Base-by-base conservation (phyloP, 2,329 filamentous ascomycete species). In the Fusarium keratoplasticum region DNA sequence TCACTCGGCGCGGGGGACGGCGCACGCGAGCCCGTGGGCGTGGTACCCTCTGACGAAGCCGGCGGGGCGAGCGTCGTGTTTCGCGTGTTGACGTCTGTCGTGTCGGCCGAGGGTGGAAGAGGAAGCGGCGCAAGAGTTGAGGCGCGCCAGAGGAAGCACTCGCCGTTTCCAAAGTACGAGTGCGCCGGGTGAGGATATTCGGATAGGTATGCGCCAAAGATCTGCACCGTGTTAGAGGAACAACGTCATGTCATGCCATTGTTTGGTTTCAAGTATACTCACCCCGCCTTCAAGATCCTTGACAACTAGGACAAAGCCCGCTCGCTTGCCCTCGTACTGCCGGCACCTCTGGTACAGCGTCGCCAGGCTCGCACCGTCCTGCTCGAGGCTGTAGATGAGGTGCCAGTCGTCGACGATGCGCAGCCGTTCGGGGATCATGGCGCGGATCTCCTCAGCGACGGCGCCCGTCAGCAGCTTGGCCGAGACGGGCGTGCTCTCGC, bases 171-270 rank as follows among this genome's bases (percentile, higher is more conserved):
- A 82, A 94, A 99, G 86, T 98, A 99, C 73, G 95, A 93, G 3
- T 94, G 85, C 1, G 91, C 87, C 0, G 95, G 94, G 76, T 93
- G 94, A 13, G 96, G 95, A 60, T 93, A 88, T 81, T 99, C 96
- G 61, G 95, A 97, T 63, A 98, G 90, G 82, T 98, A 98, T 62
- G 95, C 95, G 80, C 96, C 96, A 81, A 99, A 99, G 47, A 95
- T 89, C 89, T 92, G 72, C 29, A 33, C 27, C 52, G 47, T 61
- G 35, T 33, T 62, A 38, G 38, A 38, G 20, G 31, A 60, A 31
- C 31, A 67, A 65, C 55, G 61, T 58, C 66, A 72, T 66, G 55
- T 70, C 64, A 47, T 52, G 60, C 62, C 59, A 70, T 22, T 52
- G 47, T 52, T 52, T 52, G 16, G 57, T 42, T 62, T 54, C 61